Base-by-base conservation (phyloP, 2,329 filamentous ascomycete species). In the Aurifilum marmelostoma region DNA sequence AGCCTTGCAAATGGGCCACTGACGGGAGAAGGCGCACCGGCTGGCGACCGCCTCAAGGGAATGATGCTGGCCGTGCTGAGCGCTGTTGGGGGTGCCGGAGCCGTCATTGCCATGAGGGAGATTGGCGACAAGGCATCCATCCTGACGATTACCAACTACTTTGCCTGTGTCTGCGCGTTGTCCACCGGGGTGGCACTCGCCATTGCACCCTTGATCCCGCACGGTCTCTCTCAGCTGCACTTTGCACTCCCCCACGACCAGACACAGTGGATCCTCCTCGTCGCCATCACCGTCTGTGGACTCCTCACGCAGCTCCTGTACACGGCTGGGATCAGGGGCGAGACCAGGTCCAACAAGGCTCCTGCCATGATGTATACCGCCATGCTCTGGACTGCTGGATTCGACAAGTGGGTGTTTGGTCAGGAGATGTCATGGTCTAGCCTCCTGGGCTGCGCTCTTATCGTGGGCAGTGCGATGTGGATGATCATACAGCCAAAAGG, bases 11-110 rank as follows among this genome's bases (percentile, higher is more conserved):
- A 39, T 54, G 39, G 37, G 27, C 60, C 68, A n/a, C 56, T 75
- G 1, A 79, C 78, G 21, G 80, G 80, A 50, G 77, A 80, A 54
- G 74, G 78, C 67, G 24, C 52, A 29, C 0, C 87, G 7, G 83
- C 90, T 0, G 80, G 85, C 21, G 88, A 94, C 75, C 89, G 92
- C 24, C 81, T 94, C 9, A 76, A 85, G 5, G 94, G 92, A 50
- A 89, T 96, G 14, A 85, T 87, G 0, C 82, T 93, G 12, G 92
- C 91, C 0, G 83, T 97, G 59, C 67, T 97, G 0, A 93, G 94
- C 1, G 93, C 97, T 0, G 73, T 93, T 0, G 94, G 94, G 11
- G 87, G 89, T 9, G 89, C 92, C 0, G 87, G 87, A 71, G 75
- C 74, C 29, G 65, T 69, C 37, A 62, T 69, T 2, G 39, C 74